Evolutionary conservation across 2,329 filamentous ascomycete genomes (phyloP).

Genomic region (Paecilomyces sp.): DNA sequence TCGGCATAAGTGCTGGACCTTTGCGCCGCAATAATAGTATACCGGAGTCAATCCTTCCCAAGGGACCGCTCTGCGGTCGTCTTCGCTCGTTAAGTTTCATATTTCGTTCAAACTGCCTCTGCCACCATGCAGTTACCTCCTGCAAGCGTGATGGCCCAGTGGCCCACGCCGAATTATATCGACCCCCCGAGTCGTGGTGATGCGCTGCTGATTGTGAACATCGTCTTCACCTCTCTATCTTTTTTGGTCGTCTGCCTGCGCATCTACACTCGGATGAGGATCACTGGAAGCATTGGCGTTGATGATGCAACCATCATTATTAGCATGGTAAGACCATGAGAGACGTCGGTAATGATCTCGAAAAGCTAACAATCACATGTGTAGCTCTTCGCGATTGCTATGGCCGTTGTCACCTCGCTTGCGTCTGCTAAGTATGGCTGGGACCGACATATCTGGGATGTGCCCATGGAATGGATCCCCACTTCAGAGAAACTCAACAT

Average conservation of each 20-base stretch:
- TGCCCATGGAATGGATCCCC: constrained; percentile 20
- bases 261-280: constrained; percentile 39
- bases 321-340: constrained; percentile 27
- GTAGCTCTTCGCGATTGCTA: constrained; percentile 27
- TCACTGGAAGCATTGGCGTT: constrained; percentile 40
- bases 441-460: constrained; percentile 37
- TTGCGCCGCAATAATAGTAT: neutral
- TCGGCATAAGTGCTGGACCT: neutral
- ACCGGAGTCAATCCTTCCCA: neutral
- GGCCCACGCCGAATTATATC: constrained; percentile 43
- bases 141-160: constrained; percentile 11
- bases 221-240: constrained; percentile 33
- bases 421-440: constrained; percentile 26
- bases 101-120: neutral
- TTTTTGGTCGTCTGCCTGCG: constrained; percentile 36
- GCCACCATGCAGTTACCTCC: neutral
- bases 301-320: constrained; percentile 42
- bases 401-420: constrained; percentile 25
- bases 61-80: neutral
- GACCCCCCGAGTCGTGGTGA: constrained; percentile 40
- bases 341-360: neutral
- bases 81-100: neutral
- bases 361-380: constrained; percentile 2
- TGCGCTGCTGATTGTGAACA: constrained; percentile 34
- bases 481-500: constrained; percentile 29